Base-by-base conservation (phyloP, 805 yeast species). In the Pichia ethanolica region DNA sequence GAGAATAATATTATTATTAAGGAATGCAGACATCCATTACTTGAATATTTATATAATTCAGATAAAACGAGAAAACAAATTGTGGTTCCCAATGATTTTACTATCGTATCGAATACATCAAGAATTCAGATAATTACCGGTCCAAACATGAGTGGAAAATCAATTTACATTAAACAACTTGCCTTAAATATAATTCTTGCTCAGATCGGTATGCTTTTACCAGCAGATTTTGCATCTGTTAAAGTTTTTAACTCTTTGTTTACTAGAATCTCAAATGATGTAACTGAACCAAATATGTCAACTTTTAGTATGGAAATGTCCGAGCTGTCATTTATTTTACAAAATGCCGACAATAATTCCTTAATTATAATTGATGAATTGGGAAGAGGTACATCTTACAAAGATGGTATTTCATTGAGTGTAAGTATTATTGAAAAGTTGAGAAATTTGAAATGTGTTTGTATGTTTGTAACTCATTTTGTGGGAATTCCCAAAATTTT, bases 141-240 rank as follows among this genome's bases (percentile, higher is more conserved):
- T 1, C 77, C 80, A 4, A 80, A 80, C 53, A 77, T 78, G 82
- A 80, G 83, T 44, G 86, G 85, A 2, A 81, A 80, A 56, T 79
- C 84, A 0, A 74, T 79, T 5, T 77, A 76, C 51, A 70, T 81
- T 39, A 72, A 73, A 45, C 82, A 78, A 54, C 67, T 77, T 7
- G 78, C 80, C 0, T 54, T 78, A 7, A 54, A 77, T 9, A 66
- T 68, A 3, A 70, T 80, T 7, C 67, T 81, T 72, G 75, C 80
- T 0, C 86, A 82, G 56, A 72, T 79, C 32, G 86, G 86, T 0
- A 72, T 77, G 9, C 76, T 68, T 35, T 46, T 75, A 0, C 78
- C 79, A 0, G 78, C 79, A 9, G 66, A 66, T 5, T 63, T 59
- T 53, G 81, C 76, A 0, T 58, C 55, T 5, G 47, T 76, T 30